These are phyloP conservation scores for Lupinus albus DNA, from an alignment of 306 rosid genomes.

Conservation along the genomic window DNA sequence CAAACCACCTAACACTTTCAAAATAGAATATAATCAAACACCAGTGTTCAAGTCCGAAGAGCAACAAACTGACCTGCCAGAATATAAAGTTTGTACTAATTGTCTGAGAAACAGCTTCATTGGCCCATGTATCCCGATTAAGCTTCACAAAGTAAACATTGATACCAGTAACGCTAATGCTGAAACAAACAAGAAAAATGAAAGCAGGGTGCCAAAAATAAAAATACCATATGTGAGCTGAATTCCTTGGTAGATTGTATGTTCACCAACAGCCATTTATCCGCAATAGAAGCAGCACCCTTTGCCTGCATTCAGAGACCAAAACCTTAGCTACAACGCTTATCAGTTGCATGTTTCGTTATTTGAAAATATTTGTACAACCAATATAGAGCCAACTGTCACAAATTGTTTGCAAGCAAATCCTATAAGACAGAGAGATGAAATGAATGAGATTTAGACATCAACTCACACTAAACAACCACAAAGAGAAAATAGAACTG, in stretches of 20 bases:
- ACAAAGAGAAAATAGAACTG: background rate
- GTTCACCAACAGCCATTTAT: slow-evolving; percentile 93
- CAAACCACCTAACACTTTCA: background rate
- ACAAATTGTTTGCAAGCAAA: slow-evolving; percentile 26
- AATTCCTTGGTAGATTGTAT: slow-evolving; percentile 94
- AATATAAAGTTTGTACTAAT: slow-evolving; percentile 81
- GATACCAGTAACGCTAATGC: slow-evolving; percentile 25
- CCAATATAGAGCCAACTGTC: slow-evolving; percentile 4
- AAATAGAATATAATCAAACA: slow-evolving; percentile 1
- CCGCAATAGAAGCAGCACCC: slow-evolving; percentile 67
- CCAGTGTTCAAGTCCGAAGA: slow-evolving; percentile 22
- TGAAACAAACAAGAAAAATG: slow-evolving; percentile 8
- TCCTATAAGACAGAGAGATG: background rate
- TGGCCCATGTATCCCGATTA: slow-evolving; percentile 98
- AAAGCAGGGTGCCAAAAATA: slow-evolving; percentile 15
- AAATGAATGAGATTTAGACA: slow-evolving; percentile 19
- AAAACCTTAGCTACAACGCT: slow-evolving; percentile 25
- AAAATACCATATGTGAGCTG: slow-evolving; percentile 91
- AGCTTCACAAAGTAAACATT: slow-evolving; percentile 66
- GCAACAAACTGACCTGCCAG: slow-evolving; percentile 81
- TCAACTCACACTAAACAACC: background rate
- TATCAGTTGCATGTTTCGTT: slow-evolving; percentile 1
- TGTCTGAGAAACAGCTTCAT: slow-evolving; percentile 98
- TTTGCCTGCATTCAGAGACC: slow-evolving; percentile 71
- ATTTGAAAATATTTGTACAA: slow-evolving; percentile 18